Evolutionary conservation across 768 basidiomycete species (phyloP), one percentile per base, ranked within the genome.

Genomic region (Mycena kentingensis): DNA sequence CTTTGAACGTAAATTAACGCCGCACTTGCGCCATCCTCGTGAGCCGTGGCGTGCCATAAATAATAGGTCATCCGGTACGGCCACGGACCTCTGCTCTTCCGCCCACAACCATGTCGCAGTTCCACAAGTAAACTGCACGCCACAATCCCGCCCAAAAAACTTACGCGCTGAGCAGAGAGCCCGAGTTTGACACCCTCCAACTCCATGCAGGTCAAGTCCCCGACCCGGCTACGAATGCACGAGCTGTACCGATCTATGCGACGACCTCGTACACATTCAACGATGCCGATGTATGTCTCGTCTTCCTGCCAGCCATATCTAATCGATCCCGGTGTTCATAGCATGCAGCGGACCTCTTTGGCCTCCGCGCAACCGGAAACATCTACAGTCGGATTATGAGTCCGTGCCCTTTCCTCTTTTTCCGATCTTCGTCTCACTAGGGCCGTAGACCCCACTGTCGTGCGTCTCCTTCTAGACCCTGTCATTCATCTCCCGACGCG

Each of bases 181-280:
- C 87, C 42, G 85, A 88, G 62, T 90, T 90, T 60, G 88, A 91
- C 61, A 90, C 88, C 1, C 73, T 91, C 41, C 88, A 90, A 67
- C 74, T 91, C 5, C 90, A 93, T 64, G 90, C 83, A 16, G 90
- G 90, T 1, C 85, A 89, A 55, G 70, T 67, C 12, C 77, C 79
- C 11, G 87, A 88, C 67, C 66, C 79, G 0, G 64, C 83, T 1
- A 88, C 85, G 0, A 83, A 86, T 51, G 85, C 90, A 4, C 80
- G 89, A 3, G 90, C 89, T 3, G 80, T 82, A 0, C 90, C 90
- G 1, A 90, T 93, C 62, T 90, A 90, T 52, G 82, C 87, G 0
- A 72, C 84, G 13, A 85, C 87, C 3, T 83, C 82, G 59, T 90
- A 83, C 55, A 80, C 82, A 18, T 90, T 90, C 76, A 83, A 90